phyloP scores from a whole-genome alignment of 148 eudicot genomes.

The Silene uniflora region DNA sequence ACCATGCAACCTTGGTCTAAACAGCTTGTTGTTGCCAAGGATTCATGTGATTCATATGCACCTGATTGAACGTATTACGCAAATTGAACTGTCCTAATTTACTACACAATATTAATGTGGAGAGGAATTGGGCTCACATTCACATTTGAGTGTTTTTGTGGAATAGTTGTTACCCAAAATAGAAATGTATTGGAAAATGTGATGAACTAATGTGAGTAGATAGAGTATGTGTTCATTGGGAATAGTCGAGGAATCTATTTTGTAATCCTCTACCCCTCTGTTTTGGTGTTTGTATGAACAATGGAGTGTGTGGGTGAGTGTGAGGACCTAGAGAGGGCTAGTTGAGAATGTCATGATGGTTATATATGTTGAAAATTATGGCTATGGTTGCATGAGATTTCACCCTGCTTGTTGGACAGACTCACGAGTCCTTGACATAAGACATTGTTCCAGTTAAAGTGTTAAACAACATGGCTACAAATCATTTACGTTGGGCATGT shows the following conservation, averaged over 20 bases:
- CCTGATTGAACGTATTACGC: background rate
- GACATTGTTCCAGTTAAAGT: background rate
- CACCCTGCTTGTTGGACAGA: background rate
- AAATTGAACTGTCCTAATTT: too few species aligned
- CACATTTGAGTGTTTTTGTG: too few species aligned
- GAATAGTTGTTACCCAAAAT: too few species aligned
- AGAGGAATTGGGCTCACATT: too few species aligned
- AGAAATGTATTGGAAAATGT: background rate
- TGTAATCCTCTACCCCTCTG: background rate
- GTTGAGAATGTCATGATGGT: background rate
- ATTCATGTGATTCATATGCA: background rate
- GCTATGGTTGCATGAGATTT: background rate
- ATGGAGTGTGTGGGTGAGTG: background rate
- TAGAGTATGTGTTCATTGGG: background rate
- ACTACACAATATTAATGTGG: too few species aligned
- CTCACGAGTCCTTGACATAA: background rate
- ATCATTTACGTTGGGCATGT: too few species aligned
- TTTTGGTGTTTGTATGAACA: too few species aligned
- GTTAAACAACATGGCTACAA: too few species aligned
- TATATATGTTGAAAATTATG: background rate
- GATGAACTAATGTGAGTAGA: too few species aligned
- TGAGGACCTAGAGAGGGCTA: background rate
- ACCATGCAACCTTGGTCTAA: too few species aligned
- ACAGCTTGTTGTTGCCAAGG: background rate
- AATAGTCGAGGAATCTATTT: background rate